Evolutionary conservation across 257 asterid genomes (phyloP).

Genomic region (Jaltomata sinuosa): DNA sequence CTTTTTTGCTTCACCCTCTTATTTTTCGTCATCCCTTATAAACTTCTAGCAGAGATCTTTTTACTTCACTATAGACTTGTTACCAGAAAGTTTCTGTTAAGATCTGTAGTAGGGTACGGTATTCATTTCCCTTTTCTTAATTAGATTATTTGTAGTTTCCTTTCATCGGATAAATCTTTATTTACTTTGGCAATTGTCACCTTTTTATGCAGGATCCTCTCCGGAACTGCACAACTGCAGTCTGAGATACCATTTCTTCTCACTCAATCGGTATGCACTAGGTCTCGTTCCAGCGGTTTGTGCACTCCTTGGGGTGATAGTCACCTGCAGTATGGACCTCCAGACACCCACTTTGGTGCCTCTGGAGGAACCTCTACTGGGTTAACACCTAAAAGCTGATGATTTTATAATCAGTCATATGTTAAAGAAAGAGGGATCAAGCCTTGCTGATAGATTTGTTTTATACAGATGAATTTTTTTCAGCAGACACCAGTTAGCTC

Average conservation of each 20-base stretch:
- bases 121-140: not conserved
- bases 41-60: not conserved
- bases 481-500: not conserved
- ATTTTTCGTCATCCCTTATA: not conserved
- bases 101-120: not conserved
- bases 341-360: constrained; percentile 27
- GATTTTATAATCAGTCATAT: not conserved
- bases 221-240: constrained; percentile 22
- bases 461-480: not conserved
- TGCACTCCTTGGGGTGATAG: constrained; percentile 50
- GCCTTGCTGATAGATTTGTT: not conserved
- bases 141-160: not conserved
- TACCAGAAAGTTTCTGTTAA: not conserved
- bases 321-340: constrained; percentile 61
- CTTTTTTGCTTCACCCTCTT: not conserved
- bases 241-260: constrained; percentile 12
- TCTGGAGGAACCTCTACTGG: constrained; percentile 40
- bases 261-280: constrained; percentile 53
- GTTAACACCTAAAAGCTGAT: constrained; percentile 13
- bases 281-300: constrained; percentile 78
- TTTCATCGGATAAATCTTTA: not conserved
- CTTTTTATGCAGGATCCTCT: constrained; percentile 34
- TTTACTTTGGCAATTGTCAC: not conserved
- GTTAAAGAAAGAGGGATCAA: not conserved
- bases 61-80: not conserved